Evolutionary conservation across 139 green algal genomes (phyloP).

Genomic region (Chlorella sp.): DNA sequence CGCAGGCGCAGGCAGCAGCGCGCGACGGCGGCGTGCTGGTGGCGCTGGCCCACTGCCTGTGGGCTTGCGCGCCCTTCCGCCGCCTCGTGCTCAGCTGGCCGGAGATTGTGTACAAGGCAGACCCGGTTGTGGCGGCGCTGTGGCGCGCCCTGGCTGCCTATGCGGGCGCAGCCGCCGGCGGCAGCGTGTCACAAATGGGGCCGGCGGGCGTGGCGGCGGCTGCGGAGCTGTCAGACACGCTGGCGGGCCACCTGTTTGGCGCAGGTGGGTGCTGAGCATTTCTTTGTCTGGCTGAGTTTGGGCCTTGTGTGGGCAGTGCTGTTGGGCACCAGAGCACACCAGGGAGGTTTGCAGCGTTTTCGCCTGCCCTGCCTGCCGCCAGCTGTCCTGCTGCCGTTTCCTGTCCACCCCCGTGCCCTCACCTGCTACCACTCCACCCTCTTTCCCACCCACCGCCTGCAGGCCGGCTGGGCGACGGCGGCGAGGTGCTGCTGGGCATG

Average conservation of each 20-base stretch:
- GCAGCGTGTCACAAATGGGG: neutral
- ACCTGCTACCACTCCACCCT: neutral
- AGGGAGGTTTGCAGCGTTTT: too few relatives aligned
- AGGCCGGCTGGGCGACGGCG: neutral
- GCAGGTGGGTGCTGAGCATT: neutral
- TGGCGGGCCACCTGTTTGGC: neutral
- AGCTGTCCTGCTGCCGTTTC: too few relatives aligned
- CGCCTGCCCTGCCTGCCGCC: too few relatives aligned
- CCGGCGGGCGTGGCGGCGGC: neutral
- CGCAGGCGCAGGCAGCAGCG: neutral
- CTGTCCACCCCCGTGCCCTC: too few relatives aligned
- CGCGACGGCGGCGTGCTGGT: neutral
- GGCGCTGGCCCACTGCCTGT: neutral
- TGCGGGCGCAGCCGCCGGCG: neutral
- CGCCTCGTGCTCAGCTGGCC: slow-evolving; percentile 10
- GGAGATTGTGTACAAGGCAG: slow-evolving; percentile 1
- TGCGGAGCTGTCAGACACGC: neutral
- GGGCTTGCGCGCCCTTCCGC: slow-evolving; percentile 8
- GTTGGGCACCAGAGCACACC: too few relatives aligned
- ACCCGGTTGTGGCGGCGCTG: slow-evolving; percentile 7
- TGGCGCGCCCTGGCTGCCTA: neutral
- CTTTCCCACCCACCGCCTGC: neutral
- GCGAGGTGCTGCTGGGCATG: slow-evolving; percentile 1
- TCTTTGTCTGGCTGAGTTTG: too few relatives aligned
- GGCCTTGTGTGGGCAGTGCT: too few relatives aligned